Evolutionary conservation across 2,329 filamentous ascomycete genomes (phyloP).

Genomic region (Apiospora rasikravindrae): DNA sequence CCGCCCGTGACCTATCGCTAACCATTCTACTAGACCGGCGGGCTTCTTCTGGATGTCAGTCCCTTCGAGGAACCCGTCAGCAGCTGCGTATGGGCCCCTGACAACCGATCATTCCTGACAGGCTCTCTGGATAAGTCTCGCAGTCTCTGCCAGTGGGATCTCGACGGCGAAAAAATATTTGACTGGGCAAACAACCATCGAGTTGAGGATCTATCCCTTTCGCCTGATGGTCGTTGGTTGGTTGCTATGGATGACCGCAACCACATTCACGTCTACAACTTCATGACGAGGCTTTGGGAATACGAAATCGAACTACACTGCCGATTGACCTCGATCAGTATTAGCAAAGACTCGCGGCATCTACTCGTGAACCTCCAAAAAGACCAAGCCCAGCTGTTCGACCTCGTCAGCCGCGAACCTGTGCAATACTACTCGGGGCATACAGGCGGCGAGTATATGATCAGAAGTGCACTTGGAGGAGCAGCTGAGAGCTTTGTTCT

Average conservation of each 20-base stretch:
- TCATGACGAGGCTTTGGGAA: conserved; percentile 73
- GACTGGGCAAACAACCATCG: conserved; percentile 75
- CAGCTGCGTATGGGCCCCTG: conserved; percentile 85
- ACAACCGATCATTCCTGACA: conserved; percentile 78
- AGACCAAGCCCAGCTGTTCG: conserved; percentile 78
- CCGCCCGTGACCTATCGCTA: background rate
- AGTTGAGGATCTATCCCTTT: conserved; percentile 85
- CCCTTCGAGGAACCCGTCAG: conserved; percentile 84
- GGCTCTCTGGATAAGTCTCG: conserved; percentile 73
- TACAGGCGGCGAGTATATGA: conserved; percentile 76
- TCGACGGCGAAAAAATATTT: conserved; percentile 64
- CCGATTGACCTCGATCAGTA: conserved; percentile 77
- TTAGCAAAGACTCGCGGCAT: conserved; percentile 80
- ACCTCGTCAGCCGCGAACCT: conserved; percentile 74
- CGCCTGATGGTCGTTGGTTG: conserved; percentile 77
- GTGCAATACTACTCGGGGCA: conserved; percentile 79
- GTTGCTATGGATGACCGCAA: conserved; percentile 76
- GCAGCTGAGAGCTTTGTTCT: conserved; percentile 91
- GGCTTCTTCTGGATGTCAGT: background rate
- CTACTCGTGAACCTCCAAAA: conserved; percentile 83
- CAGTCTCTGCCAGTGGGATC: conserved; percentile 74
- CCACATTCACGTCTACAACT: conserved; percentile 82
- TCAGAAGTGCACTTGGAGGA: conserved; percentile 84
- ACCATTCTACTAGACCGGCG: background rate
- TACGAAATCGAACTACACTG: conserved; percentile 73